phyloP scores from a whole-genome alignment of 768 basidiomycete species.

The Inosperma sp. region DNA sequence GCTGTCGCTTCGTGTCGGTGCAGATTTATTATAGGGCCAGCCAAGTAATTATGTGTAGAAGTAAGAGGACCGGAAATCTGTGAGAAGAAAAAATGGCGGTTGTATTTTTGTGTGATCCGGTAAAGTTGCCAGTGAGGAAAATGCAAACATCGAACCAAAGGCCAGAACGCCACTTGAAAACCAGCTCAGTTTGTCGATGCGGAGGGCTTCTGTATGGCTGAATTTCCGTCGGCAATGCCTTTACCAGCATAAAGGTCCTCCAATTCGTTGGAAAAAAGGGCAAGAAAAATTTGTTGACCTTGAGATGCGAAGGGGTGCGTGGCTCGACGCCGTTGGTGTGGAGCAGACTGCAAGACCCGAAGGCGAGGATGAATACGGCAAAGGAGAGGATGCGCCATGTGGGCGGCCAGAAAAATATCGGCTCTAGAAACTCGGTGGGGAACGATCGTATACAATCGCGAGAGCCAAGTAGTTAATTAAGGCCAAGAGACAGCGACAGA shows the following conservation, averaged over 20 bases:
- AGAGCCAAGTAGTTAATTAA: not conserved
- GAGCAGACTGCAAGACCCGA: conserved; percentile 1
- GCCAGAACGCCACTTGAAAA: no score
- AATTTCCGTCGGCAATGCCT: conserved; percentile 55
- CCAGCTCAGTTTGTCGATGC: conserved; percentile 91
- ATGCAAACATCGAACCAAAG: no score
- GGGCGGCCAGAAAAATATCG: conserved; percentile 71
- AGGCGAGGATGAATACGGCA: conserved; percentile 8
- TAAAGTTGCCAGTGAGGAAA: conserved; percentile 71
- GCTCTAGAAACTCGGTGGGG: conserved; percentile 86
- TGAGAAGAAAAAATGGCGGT: no score
- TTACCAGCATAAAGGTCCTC: conserved; percentile 95
- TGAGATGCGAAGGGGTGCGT: conserved; percentile 45
- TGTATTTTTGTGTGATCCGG: conserved; percentile 61
- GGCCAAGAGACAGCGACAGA: not conserved
- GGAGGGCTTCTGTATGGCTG: no score
- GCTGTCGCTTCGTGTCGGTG: no score
- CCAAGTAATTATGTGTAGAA: no score
- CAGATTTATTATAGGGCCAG: no score
- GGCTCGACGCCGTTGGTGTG: not conserved
- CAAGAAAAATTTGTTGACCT: conserved; percentile 60
- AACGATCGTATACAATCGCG: conserved; percentile 95
- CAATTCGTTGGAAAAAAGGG: conserved; percentile 83
- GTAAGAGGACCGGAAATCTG: no score
- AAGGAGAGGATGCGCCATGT: conserved; percentile 3